These are phyloP conservation scores for Arthrinium phaeospermum DNA, from an alignment of 2,329 filamentous ascomycete genomes.

Conservation along the genomic window DNA sequence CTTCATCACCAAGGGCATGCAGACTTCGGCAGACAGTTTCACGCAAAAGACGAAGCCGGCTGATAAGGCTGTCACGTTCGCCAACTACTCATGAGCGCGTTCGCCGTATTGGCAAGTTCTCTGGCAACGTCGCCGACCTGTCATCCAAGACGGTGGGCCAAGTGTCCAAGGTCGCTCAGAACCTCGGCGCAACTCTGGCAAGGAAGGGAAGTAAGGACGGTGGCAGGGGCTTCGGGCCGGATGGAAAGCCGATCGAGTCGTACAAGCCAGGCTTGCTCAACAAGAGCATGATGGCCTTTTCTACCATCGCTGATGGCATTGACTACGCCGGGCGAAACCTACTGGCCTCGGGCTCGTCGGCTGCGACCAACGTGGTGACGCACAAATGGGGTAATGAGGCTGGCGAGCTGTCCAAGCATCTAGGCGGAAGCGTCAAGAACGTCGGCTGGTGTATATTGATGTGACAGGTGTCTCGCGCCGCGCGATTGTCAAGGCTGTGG, in stretches of 20 bases:
- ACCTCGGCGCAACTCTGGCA: slow-evolving; percentile 78
- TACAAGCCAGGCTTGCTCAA: slow-evolving; percentile 95
- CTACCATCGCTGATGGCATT: slow-evolving; percentile 90
- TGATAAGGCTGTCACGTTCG: slow-evolving; percentile 83
- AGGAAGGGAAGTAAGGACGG: slow-evolving; percentile 59
- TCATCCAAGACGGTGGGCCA: slow-evolving; percentile 87
- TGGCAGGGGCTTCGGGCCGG: slow-evolving; percentile 68
- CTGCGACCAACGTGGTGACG: slow-evolving; percentile 85
- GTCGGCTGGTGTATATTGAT: slow-evolving; percentile 97
- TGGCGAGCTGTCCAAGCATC: slow-evolving; percentile 72
- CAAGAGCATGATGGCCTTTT: slow-evolving; percentile 95
- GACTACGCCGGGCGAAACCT: slow-evolving; percentile 84
- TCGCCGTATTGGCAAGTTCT: slow-evolving; percentile 88
- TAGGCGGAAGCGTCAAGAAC: slow-evolving; percentile 91
- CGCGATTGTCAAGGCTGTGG: slow-evolving; percentile 92
- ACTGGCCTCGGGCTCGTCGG: slow-evolving; percentile 73
- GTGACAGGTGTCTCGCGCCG: slow-evolving; percentile 89
- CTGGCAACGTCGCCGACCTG: slow-evolving; percentile 76
- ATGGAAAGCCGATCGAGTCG: slow-evolving; percentile 66
- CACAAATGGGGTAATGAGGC: slow-evolving; percentile 90
- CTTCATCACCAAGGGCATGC: slow-evolving; percentile 78
- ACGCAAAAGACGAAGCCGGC: slow-evolving; percentile 79
- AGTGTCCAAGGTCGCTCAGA: slow-evolving; percentile 85
- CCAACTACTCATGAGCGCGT: slow-evolving; percentile 84
- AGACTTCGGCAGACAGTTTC: slow-evolving; percentile 79